Evolutionary conservation across 208 protist genomes (phyloP).

Genomic region (Porcisia hertigi): DNA sequence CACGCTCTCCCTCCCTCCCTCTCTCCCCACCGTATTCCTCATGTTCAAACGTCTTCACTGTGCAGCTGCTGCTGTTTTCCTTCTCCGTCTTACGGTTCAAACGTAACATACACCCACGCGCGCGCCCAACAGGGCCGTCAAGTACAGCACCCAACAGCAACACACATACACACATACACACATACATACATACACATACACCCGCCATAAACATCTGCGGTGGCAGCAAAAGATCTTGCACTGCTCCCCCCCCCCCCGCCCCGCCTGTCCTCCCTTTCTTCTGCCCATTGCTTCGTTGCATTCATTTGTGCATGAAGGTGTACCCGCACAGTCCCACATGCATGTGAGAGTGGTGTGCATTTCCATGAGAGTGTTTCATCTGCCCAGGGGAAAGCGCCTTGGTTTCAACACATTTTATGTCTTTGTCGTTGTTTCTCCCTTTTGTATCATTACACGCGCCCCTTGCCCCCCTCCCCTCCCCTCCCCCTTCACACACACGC

Average conservation of each 20-base stretch:
- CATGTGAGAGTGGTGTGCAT: neutral
- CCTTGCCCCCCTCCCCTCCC: too few relatives aligned
- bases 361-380: neutral
- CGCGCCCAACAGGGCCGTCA: neutral
- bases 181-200: too few relatives aligned
- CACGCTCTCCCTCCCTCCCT: neutral
- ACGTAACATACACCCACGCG: too few relatives aligned
- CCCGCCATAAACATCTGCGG: neutral
- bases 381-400: neutral
- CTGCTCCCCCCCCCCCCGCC: neutral
- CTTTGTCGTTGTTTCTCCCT: neutral
- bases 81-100: neutral
- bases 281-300: neutral
- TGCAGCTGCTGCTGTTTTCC: neutral
- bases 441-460: neutral
- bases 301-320: neutral
- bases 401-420: neutral
- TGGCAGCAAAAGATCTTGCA: too few relatives aligned
- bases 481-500: too few relatives aligned
- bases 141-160: neutral
- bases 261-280: too few relatives aligned
- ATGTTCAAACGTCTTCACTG: neutral
- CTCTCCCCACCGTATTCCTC: neutral
- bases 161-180: neutral
- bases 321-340: neutral